Conservation (phyloP, 768 basidiomycete species). For the Lentinula boryana region DNA sequence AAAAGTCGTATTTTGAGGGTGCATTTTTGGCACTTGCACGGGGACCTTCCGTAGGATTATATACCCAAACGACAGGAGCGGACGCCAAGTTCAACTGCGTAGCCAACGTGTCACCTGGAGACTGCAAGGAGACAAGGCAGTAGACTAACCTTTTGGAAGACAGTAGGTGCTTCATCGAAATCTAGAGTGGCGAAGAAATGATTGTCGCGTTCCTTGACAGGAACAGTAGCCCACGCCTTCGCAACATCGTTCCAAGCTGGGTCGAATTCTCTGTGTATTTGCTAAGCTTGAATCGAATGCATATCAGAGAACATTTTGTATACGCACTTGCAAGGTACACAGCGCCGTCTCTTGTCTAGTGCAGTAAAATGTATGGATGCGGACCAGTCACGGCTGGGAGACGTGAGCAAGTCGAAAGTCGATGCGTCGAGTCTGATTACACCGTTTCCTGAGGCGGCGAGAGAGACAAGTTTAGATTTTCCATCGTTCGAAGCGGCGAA, state of each 20-base stretch:
- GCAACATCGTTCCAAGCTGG: slow-evolving; percentile 80
- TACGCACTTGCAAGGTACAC: slow-evolving; percentile 87
- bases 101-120: not conserved
- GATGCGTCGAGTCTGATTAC: slow-evolving; percentile 74
- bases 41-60: slow-evolving; percentile 68
- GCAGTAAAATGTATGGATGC: slow-evolving; percentile 89
- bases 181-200: slow-evolving; percentile 95
- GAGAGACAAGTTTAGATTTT: slow-evolving; percentile 56
- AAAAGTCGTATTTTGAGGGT: slow-evolving; percentile 74
- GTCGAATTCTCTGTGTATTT: slow-evolving; percentile 63
- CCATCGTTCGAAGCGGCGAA: slow-evolving; percentile 25
- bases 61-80: slow-evolving; percentile 80
- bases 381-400: slow-evolving; percentile 78
- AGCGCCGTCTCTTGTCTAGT: slow-evolving; percentile 71
- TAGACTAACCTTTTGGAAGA: slow-evolving; percentile 74
- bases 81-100: slow-evolving; percentile 72
- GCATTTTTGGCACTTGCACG: slow-evolving; percentile 49
- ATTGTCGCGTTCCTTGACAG: slow-evolving; percentile 55
- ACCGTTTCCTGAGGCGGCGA: slow-evolving; percentile 71
- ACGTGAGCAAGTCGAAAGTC: slow-evolving; percentile 72
- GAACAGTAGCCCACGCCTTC: slow-evolving; percentile 69
- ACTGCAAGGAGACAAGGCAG: not conserved
- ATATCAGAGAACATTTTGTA: too few relatives aligned
- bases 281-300: not conserved
- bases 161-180: slow-evolving; percentile 67